Evolutionary conservation across 2,329 filamentous ascomycete species (phyloP), one percentile per base, ranked within the genome.

Genomic region (Capronia coronata): DNA sequence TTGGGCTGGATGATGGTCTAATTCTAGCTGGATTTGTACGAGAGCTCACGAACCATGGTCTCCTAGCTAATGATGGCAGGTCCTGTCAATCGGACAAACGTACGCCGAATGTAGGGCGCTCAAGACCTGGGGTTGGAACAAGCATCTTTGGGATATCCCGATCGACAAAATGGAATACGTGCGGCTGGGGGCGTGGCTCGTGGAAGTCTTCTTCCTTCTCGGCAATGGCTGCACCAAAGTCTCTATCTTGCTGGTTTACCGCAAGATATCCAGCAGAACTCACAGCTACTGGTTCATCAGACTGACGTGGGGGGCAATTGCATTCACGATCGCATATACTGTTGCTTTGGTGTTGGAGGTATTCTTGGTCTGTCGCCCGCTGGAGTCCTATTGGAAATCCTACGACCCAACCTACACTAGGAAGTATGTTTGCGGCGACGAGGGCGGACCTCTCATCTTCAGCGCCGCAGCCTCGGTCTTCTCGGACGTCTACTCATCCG

Each of bases 121-220:
- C 7, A 52, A 46, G 14, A 55, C 39, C 10, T 44, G 49, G 46
- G 49, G 49, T 19, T 55, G 52, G 52, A 43, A 55, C 23, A 44
- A 21, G 34, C 52, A 55, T 41, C 32, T 55, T 22, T 55, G 52
- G 49, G 49, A 55, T 39, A 25, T 55, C 22, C 43, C 42, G 8
- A n/a, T 37, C 3, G 23, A 47, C n/a, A 35, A 32, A 32, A 38
- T 52, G 11, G 10, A 45, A 16, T 41, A 52, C 19, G 14, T 49
- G 11, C 41, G 52, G n/a, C 45, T 55, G 13, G 47, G 46, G 21
- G 52, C 43, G 8, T 55, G 49, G 52, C 27, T 55, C 10, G 49
- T 50, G 11, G 52, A 55, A 29, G 39, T 52, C 30, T 55, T 55
- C 49, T 55, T 55, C 39, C 19, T 52, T 11, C 22, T 49, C n/a